Percentiles rank a stretch among this genome's conserved stretches.
phyloP scores from a whole-genome alignment of 2,329 filamentous ascomycete species.

The Diaporthe citriasiana region DNA sequence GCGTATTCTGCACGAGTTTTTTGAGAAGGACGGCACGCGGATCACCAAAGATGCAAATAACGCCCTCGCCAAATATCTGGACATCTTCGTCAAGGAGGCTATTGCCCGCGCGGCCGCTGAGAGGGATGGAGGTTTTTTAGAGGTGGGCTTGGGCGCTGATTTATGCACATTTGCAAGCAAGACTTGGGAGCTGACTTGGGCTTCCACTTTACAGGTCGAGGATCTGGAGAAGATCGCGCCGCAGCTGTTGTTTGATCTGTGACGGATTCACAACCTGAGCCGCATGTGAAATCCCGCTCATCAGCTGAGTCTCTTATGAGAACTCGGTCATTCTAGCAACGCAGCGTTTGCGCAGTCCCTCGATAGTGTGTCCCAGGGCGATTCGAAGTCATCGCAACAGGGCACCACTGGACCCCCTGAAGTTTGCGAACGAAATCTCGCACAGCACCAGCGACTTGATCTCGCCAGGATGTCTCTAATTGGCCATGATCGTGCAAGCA shows the following conservation, averaged over 20 bases:
- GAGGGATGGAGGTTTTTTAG: conserved; percentile 78
- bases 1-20: conserved; percentile 83
- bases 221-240: conserved; percentile 91
- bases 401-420: background rate
- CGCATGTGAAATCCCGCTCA: background rate
- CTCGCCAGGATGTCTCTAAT: background rate
- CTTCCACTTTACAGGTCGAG: conserved; percentile 71
- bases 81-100: conserved; percentile 91
- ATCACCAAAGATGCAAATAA: conserved; percentile 83
- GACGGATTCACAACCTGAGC: conserved; percentile 39
- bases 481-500: background rate
- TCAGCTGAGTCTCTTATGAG: background rate
- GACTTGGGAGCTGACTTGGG: conserved; percentile 38
- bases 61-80: conserved; percentile 86
- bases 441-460: background rate
- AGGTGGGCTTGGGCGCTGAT: conserved; percentile 66
- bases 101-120: conserved; percentile 83
- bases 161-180: background rate
- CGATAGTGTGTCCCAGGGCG: background rate
- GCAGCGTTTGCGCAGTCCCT: background rate
- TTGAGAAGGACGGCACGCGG: conserved; percentile 78
- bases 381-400: background rate
- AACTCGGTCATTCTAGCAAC: no score
- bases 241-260: conserved; percentile 90
- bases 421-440: background rate